Conservation (phyloP, 2,329 filamentous ascomycete genomes). For the Coniochaeta hoffmannii region DNA sequence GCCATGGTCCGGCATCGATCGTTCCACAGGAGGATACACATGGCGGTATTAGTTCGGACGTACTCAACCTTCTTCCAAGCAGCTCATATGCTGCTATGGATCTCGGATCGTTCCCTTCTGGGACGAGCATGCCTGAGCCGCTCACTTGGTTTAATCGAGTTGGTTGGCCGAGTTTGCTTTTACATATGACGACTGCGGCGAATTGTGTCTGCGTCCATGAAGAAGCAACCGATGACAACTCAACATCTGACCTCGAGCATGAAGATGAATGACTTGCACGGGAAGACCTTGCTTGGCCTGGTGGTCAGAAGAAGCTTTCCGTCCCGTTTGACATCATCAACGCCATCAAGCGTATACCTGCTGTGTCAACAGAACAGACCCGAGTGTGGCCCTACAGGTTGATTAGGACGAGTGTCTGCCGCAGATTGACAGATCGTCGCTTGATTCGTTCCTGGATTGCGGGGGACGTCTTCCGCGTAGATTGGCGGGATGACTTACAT, state of each 20-base stretch:
- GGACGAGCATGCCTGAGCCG: neutral
- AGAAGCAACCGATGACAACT: neutral
- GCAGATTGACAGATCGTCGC: neutral
- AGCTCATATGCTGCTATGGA: neutral
- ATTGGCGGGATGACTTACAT: neutral
- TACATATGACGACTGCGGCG: neutral
- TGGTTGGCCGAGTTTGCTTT: neutral
- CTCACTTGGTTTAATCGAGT: neutral
- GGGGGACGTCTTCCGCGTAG: neutral
- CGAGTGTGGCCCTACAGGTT: neutral
- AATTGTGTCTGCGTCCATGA: neutral
- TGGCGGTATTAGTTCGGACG: neutral
- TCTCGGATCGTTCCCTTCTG: neutral
- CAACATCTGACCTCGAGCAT: neutral
- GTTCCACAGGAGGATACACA: neutral
- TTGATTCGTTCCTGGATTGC: conserved; percentile 2
- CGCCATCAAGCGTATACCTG: too few relatives aligned
- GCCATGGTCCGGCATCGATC: neutral
- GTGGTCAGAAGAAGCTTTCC: conserved; percentile 2
- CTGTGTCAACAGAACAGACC: too few relatives aligned
- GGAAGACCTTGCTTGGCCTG: neutral
- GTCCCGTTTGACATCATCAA: neutral
- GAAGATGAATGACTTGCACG: neutral
- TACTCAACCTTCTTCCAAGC: neutral
- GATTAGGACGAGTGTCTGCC: neutral